A percentile compares a stretch with the other conserved stretches of the same genome.
Conservation (phyloP, 2,329 filamentous ascomycete genomes). For the Hymenoscyphus linearis region DNA sequence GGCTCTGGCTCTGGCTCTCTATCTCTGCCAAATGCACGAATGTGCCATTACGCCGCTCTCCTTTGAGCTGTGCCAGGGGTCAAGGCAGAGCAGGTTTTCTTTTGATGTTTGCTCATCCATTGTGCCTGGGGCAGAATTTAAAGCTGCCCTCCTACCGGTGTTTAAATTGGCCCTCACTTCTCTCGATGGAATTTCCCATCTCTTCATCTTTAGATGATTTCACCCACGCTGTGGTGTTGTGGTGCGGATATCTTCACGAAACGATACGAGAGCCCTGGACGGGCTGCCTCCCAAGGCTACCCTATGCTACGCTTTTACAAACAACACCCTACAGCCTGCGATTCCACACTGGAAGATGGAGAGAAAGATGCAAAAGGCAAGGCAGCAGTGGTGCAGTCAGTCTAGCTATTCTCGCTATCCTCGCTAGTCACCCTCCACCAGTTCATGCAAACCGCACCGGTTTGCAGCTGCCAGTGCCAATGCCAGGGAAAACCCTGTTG, state of each 20-base stretch:
- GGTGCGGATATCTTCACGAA: neutral
- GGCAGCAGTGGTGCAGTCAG: too few relatives aligned
- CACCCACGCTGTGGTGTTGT: neutral
- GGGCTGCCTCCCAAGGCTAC: conserved; percentile 22
- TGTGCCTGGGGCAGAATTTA: conserved; percentile 4
- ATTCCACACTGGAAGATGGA: neutral
- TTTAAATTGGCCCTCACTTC: neutral
- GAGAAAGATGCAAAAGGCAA: too few relatives aligned
- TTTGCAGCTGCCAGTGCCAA: conserved; percentile 13
- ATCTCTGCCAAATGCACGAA: conserved; percentile 4
- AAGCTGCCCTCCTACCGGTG: neutral
- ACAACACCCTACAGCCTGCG: conserved; percentile 13
- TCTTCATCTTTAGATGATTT: neutral
- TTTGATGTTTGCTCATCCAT: conserved; percentile 1
- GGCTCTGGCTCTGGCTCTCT: neutral
- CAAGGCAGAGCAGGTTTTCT: neutral
- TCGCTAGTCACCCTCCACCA: conserved; percentile 23
- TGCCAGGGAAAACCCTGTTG: conserved; percentile 1
- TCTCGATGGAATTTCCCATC: neutral
- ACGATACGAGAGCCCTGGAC: conserved; percentile 14
- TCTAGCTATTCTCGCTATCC: conserved; percentile 6
- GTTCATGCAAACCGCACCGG: conserved; percentile 24
- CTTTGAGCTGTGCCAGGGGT: neutral
- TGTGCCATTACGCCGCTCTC: conserved; percentile 7
- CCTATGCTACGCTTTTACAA: conserved; percentile 19